Percentiles rank a stretch among this genome's conserved stretches.
Evolutionary conservation across 1,139 yeast genomes (phyloP).

Genomic region (Lodderomyces margitis): DNA sequence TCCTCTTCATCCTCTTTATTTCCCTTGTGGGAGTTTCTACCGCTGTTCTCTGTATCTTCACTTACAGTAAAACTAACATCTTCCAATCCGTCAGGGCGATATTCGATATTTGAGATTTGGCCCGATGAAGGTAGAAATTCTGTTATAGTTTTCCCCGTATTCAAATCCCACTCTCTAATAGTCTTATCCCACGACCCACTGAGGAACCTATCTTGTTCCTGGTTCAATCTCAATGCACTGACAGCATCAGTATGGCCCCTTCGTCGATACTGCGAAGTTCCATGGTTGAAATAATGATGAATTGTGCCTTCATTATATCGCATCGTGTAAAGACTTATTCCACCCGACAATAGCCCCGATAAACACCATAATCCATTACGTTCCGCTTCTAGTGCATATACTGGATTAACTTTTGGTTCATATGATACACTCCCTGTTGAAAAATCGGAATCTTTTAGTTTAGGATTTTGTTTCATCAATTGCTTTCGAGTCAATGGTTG

Average conservation of each 20-base stretch:
- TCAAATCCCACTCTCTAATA: slow-evolving; percentile 80
- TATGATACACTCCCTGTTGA: slow-evolving; percentile 44
- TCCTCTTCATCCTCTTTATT: slow-evolving; percentile 7
- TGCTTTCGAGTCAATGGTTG: slow-evolving; percentile 59
- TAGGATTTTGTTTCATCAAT: slow-evolving; percentile 42
- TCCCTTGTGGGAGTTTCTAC: too few relatives aligned
- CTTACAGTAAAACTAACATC: slow-evolving; percentile 25
- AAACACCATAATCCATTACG: slow-evolving; percentile 81
- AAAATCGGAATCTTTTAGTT: slow-evolving; percentile 43
- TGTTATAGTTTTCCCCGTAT: slow-evolving; percentile 59
- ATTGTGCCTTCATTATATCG: slow-evolving; percentile 81
- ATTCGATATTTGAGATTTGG: slow-evolving; percentile 75
- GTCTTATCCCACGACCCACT: slow-evolving; percentile 92
- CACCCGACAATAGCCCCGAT: slow-evolving; percentile 82
- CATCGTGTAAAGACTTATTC: slow-evolving; percentile 79
- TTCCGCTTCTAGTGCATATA: slow-evolving; percentile 82
- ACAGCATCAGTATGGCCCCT: slow-evolving; percentile 69
- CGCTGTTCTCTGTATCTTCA: slow-evolving; percentile 12
- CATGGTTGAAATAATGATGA: slow-evolving; percentile 66
- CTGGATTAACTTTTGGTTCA: slow-evolving; percentile 77
- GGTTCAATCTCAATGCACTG: slow-evolving; percentile 64
- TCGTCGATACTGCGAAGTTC: slow-evolving; percentile 18
- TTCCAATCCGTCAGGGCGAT: slow-evolving; percentile 69
- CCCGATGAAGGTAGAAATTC: slow-evolving; percentile 60
- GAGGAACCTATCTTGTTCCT: slow-evolving; percentile 57